These are phyloP conservation scores for Diaporthe ilicicola DNA, from an alignment of 2,329 filamentous ascomycete species.

Conservation along the genomic window DNA sequence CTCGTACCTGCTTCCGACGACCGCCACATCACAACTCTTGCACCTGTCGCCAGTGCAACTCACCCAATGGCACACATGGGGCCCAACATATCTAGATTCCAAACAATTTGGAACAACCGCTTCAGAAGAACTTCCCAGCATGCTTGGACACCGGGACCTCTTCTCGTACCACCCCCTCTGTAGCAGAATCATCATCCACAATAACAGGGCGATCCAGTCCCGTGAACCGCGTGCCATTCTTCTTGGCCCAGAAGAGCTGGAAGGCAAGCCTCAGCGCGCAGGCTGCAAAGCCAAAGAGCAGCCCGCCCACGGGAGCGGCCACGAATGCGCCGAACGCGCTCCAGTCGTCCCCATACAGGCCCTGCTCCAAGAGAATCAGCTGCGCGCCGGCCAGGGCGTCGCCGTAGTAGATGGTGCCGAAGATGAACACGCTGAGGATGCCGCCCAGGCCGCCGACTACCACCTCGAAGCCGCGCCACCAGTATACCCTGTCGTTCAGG, in stretches of 20 bases:
- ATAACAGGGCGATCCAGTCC: slow-evolving; percentile 68
- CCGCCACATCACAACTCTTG: neutral
- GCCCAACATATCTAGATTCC: neutral
- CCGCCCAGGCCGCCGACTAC: slow-evolving; percentile 81
- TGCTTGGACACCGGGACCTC: slow-evolving; percentile 43
- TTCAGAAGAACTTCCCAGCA: slow-evolving; percentile 63
- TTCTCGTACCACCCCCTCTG: slow-evolving; percentile 35
- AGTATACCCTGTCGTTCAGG: slow-evolving; percentile 71
- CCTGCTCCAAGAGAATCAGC: slow-evolving; percentile 76
- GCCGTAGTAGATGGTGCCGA: slow-evolving; percentile 81
- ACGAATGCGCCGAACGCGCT: slow-evolving; percentile 85
- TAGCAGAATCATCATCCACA: slow-evolving; percentile 25
- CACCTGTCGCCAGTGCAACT: neutral
- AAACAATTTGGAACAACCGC: slow-evolving; percentile 17
- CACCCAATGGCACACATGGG: neutral
- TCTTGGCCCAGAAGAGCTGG: slow-evolving; percentile 65
- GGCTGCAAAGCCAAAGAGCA: slow-evolving; percentile 75
- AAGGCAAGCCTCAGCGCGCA: slow-evolving; percentile 66
- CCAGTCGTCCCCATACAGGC: slow-evolving; percentile 82
- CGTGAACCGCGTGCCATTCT: slow-evolving; percentile 69
- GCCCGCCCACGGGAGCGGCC: slow-evolving; percentile 77
- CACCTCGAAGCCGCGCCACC: slow-evolving; percentile 83
- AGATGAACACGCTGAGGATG: slow-evolving; percentile 82
- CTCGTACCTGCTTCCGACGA: neutral
- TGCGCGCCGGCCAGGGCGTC: slow-evolving; percentile 69